These are phyloP conservation scores for Serpula lacrymans DNA, from an alignment of 768 basidiomycete species.

Conservation along the genomic window DNA sequence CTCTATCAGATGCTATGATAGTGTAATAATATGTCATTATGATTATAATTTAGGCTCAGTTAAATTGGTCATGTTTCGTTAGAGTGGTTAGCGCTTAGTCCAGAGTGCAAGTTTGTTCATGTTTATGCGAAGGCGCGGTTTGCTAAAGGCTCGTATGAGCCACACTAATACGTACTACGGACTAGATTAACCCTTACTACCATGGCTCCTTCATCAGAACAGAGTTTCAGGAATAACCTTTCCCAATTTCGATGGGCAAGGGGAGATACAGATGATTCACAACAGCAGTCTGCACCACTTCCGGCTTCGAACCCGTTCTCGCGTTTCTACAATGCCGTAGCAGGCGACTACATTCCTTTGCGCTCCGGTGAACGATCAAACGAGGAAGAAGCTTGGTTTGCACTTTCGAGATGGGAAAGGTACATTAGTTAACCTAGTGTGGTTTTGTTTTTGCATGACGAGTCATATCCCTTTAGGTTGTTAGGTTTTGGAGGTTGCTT, in stretches of 20 bases:
- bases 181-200: too few species aligned
- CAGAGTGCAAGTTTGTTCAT: too few species aligned
- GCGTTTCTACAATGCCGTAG: conserved; percentile 82
- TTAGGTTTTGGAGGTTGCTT: conserved; percentile 90
- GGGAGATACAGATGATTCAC: conserved; percentile 69
- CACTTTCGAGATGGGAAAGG: conserved; percentile 92
- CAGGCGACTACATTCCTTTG: conserved; percentile 85
- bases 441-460: neutral
- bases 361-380: conserved; percentile 78
- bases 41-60: too few species aligned
- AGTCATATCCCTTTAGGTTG: conserved; percentile 44
- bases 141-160: too few species aligned
- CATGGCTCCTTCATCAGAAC: conserved; percentile 48
- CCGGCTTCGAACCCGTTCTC: conserved; percentile 65
- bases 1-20: too few species aligned
- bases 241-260: conserved; percentile 87
- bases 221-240: conserved; percentile 68
- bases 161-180: too few species aligned
- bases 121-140: too few species aligned
- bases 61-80: too few species aligned
- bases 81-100: too few species aligned
- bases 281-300: conserved; percentile 34
- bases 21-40: too few species aligned
- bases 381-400: conserved; percentile 96
- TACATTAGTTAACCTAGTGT: conserved; percentile 24